Base-by-base conservation (phyloP, 352 stramenopile species). In the Phytophthora rubi region DNA sequence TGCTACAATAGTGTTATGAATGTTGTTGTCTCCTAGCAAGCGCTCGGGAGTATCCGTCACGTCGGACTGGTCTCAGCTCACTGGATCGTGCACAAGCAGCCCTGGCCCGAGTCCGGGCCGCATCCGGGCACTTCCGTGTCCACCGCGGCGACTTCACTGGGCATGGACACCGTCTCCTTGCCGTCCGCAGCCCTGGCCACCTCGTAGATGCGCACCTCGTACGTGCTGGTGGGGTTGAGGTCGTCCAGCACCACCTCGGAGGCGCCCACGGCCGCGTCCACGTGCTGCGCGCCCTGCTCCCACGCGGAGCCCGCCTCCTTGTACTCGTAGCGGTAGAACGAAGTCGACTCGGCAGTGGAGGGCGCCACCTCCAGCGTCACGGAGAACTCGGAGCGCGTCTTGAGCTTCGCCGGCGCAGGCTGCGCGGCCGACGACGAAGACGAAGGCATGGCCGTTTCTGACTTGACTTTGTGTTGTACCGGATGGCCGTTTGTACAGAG, bases 51-150 rank as follows among this genome's bases (percentile, higher is more conserved):
- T 42, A 52, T 67, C 62, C 59, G 57, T 65, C 26, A 35, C 48
- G 21, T 42, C 15, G 21, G 35, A 37, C 55, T 39, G 37, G 47
- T 32, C 47, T 48, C 26, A 23, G 18, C 45, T 81, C 70, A 91
- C 75, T 93, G 85, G 71, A 81, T 74, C 30, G 77, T 65, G 60
- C 80, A 90, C 33, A 74, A 45, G 10, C 77, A 86, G 35, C 66
- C 62, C 53, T 77, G 76, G 13, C 48, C 44, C 16, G 83, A 79
- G 54, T 94, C 77, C 2, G 89, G 88, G 10, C 83, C 83, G 68
- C 89, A 96, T 15, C 89, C 86, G 2, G 89, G 89, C 35, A 96
- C 89, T 61, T 96, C 88, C 1, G 89, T 96, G 62, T 96, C 89
- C n/a, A 96, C 89, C 0, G 88, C 89, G 0, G 89, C 89, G 18